Evolutionary conservation across 2,329 filamentous ascomycete genomes (phyloP), one percentile per base, ranked within the genome.

Genomic region (Talaromyces sp.): DNA sequence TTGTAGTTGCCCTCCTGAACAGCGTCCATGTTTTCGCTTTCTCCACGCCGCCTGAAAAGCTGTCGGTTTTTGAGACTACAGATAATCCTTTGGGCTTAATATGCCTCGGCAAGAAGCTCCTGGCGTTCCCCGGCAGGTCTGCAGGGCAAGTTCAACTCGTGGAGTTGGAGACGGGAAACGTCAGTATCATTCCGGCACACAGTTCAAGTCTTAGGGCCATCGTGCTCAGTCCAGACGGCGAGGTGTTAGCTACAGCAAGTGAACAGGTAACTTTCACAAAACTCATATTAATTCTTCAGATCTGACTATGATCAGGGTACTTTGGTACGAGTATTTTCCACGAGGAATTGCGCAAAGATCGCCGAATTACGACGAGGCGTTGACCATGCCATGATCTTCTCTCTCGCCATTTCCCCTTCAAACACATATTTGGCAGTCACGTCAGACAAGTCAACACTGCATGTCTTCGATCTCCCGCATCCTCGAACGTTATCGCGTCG

Each of bases 161-260:
- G 61, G 89, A 96, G 71, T 79, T 96, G 11, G 82, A 84, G 19
- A 92, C 88, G 0, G 88, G 89, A 59, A 94, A 91, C 71, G 92
- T 98, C 69, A 96, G 90, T 79, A 97, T 99, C 75, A 92, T 98
- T 66, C 92, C 93, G 0, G 95, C 94, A 3, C 95, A 99, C 75
- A 89, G 89, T 4, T 90, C 90, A 0, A 84, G 90, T 0, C 81
- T 99, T 19, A 87, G 90, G 67, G 92, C 93, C 49, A 83, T 99
- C 69, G 86, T 89, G 11, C 81, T 99, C 41, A 96, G 92, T 70
- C 84, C 84, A 0, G 91, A 97, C 73, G 93, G 91, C 3, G 86
- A 92, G 58, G 79, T 96, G 17, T 81, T 98, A 35, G 95, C 93
- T 15, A 97, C 93, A 1, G 94, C 94, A 11, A 97, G 93, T 76